These are phyloP conservation scores for Tilletia walkeri DNA, from an alignment of 1,284 basidiomycete species.

Conservation along the genomic window DNA sequence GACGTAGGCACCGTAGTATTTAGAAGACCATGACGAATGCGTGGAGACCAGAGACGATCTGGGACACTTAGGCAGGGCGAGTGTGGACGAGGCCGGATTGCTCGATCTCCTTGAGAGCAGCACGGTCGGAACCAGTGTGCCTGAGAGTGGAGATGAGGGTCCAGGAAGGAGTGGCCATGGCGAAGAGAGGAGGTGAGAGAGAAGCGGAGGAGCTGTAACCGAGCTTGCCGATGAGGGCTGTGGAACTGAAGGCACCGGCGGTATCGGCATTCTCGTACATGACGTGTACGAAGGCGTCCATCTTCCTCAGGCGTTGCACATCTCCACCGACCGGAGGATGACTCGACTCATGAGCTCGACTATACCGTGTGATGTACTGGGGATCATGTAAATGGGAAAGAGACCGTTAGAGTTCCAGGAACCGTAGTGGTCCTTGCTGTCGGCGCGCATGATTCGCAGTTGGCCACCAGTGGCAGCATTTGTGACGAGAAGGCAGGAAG, in stretches of 20 bases:
- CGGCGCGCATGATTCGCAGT: conserved; percentile 39
- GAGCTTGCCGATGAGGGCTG: conserved; percentile 52
- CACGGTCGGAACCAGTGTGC: conserved; percentile 28
- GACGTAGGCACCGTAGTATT: conserved; percentile 45
- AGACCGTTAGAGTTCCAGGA: conserved; percentile 53
- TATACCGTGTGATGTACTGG: conserved; percentile 55
- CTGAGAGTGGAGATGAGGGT: conserved; percentile 40
- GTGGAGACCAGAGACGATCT: conserved; percentile 38
- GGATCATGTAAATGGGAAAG: conserved; percentile 50
- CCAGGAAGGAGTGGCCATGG: conserved; percentile 39
- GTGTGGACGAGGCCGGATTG: conserved; percentile 27
- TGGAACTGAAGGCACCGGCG: conserved; percentile 54
- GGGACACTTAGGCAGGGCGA: conserved; percentile 18
- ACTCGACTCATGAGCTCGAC: conserved; percentile 57
- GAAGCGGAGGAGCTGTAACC: conserved; percentile 56
- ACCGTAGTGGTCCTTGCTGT: conserved; percentile 53
- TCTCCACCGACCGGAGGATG: conserved; percentile 54
- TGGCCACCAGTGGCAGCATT: conserved; percentile 55
- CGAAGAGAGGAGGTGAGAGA: conserved; percentile 52
- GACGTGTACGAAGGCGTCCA: conserved; percentile 57
- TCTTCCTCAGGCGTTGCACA: conserved; percentile 49
- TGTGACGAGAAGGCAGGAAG: conserved; percentile 45
- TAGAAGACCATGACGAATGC: conserved; percentile 51
- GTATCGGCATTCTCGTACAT: conserved; percentile 57
- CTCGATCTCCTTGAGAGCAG: conserved; percentile 10